A percentile compares a stretch with the other conserved stretches of the same genome.
phyloP scores from a whole-genome alignment of 176 grass and related monocot species.

The Cenchrus americanus region DNA sequence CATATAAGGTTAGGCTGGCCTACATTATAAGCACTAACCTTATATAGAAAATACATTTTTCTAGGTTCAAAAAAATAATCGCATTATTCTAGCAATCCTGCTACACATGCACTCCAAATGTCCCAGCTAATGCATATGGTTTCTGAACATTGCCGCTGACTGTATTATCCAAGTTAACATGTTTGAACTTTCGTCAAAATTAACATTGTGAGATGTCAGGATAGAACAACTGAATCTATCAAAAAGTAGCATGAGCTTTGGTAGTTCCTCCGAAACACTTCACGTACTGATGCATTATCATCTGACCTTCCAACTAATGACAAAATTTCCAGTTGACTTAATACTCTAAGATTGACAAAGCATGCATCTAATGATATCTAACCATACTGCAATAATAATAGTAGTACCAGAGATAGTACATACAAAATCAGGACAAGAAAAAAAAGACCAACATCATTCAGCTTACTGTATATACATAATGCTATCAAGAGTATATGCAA shows the following conservation, averaged over 20 bases:
- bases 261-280: neutral
- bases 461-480: no score
- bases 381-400: neutral
- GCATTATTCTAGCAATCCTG: no score
- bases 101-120: no score
- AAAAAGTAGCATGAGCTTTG: neutral
- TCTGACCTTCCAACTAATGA: no score
- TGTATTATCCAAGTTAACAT: neutral
- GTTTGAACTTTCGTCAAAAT: neutral
- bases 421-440: neutral
- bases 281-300: neutral
- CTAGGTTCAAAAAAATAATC: no score
- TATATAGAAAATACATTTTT: no score
- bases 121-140: constrained; percentile 8
- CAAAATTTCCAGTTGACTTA: neutral
- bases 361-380: neutral
- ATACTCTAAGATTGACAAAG: neutral
- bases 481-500: no score
- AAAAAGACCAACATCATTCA: no score
- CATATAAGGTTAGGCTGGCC: no score
- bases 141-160: neutral
- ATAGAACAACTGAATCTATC: neutral
- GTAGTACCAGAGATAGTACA: neutral
- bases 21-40: no score
- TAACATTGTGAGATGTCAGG: neutral